Evolutionary conservation across 768 basidiomycete genomes (phyloP).

Genomic region (Xerocomellus chrysenteron): DNA sequence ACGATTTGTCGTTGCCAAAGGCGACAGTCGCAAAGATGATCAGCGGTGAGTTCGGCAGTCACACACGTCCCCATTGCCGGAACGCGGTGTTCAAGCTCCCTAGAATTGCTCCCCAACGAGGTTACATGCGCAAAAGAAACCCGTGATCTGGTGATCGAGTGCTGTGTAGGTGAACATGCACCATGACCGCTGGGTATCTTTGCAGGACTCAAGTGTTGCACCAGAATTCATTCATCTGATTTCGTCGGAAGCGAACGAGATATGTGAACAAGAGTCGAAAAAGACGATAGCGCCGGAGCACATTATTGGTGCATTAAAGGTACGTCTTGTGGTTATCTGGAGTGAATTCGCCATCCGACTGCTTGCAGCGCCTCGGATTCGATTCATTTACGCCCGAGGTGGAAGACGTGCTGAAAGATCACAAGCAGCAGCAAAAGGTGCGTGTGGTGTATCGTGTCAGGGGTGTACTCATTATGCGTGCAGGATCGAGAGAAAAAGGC

Average conservation of each 20-base stretch:
- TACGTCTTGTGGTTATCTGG: conserved; percentile 30
- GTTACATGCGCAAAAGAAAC: conserved; percentile 93
- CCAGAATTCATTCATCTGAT: conserved; percentile 97
- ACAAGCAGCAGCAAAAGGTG: conserved; percentile 95
- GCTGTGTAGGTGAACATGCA: conserved; percentile 90
- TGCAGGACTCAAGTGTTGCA: conserved; percentile 13
- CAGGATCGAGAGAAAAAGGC: conserved; percentile 92
- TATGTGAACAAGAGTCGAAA: conserved; percentile 96
- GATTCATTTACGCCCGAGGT: conserved; percentile 89
- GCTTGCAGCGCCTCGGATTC: conserved; percentile 80
- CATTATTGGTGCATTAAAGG: conserved; percentile 89
- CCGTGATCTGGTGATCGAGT: conserved; percentile 94
- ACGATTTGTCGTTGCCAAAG: conserved; percentile 93
- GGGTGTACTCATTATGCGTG: conserved; percentile 5
- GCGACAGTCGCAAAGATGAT: conserved; percentile 99
- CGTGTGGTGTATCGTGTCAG: conserved; percentile 15
- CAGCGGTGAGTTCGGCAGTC: conserved; percentile 51
- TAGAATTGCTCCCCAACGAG: conserved; percentile 89
- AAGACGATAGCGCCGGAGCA: conserved; percentile 99
- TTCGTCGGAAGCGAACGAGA: conserved; percentile 96
- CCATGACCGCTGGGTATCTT: conserved; percentile 2
- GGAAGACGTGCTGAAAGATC: conserved; percentile 90
- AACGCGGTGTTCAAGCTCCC: conserved; percentile 8
- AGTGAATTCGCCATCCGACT: conserved; percentile 2
- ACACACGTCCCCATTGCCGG: not conserved